Evolutionary conservation across 116 monocot species (phyloP).

Genomic region (Posidonia oceanica): DNA sequence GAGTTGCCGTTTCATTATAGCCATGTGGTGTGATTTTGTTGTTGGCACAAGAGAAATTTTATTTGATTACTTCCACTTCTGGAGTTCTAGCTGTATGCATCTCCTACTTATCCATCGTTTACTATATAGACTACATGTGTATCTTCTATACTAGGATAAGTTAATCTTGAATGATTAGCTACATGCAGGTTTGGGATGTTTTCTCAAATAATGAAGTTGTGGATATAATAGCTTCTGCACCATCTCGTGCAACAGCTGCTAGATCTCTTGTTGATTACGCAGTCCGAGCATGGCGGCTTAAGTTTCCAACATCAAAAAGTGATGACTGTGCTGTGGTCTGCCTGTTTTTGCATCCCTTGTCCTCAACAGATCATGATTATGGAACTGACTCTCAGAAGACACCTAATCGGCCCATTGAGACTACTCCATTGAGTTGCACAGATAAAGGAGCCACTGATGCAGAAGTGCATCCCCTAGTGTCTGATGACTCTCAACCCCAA

Average conservation of each 20-base stretch:
- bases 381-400: background rate
- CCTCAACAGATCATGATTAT: constrained; percentile 7
- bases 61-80: too few species aligned
- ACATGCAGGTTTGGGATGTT: constrained; percentile 57
- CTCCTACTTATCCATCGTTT: too few species aligned
- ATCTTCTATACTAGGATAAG: too few species aligned
- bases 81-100: too few species aligned
- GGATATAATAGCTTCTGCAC: constrained; percentile 50
- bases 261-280: constrained; percentile 60
- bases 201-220: constrained; percentile 71
- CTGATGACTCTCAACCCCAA: background rate
- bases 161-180: too few species aligned
- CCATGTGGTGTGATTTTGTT: too few species aligned
- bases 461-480: background rate
- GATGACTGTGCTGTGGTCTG: constrained; percentile 69
- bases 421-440: background rate
- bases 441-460: background rate
- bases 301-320: constrained; percentile 52
- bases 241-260: constrained; percentile 43
- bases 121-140: too few species aligned
- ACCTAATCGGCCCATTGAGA: constrained; percentile 2
- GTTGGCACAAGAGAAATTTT: too few species aligned
- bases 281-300: constrained; percentile 44
- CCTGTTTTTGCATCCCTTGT: constrained; percentile 25
- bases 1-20: too few species aligned